Evolutionary conservation across 306 rosid genomes (phyloP), one percentile per base, ranked within the genome.

Genomic region (Citrullus amarus): DNA sequence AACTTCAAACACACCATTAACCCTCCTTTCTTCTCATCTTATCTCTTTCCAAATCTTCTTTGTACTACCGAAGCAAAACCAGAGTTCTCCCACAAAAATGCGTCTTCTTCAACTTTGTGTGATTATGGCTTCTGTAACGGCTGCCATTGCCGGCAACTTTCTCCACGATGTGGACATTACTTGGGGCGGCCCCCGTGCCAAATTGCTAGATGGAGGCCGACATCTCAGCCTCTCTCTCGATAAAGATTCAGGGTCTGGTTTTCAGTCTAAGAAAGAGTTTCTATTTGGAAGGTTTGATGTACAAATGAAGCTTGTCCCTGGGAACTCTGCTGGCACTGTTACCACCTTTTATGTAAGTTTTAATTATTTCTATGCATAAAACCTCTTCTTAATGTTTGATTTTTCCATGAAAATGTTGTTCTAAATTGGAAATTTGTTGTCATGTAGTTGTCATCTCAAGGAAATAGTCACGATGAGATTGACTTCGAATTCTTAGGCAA

Each of bases 241-340:
- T 85, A 83, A 80, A 79, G 80, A 56, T 73, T 93, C 97, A 36
- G 97, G 98, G 15, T 93, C 97, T 20, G 98, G 98, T 66, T 90
- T 93, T 51, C 75, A 83, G 53, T 92, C 98, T 32, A 93, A 91
- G 77, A 84, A 72, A 44, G 83, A 90, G 75, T 93, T 87, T 80
- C 77, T 88, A 0, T 90, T 90, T 46, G 97, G 91, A 2, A 86
- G 93, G 53, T 86, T 93, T 30, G 98, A 91, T 77, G 85, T 91
- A 86, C 90, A 91, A 59, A 88, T 93, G 78, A 93, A 83, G 88
- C 86, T 86, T 2, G 98, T 93, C 43, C 79, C 93, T 16, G 96
- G 93, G 34, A 89, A 93, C 81, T 93, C 98, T 12, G 98, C 96
- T 67, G 96, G 97, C 82, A 91, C 98, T 15, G 96, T 90, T 80